Evolutionary conservation across 2,329 filamentous ascomycete species (phyloP).

Genomic region (Ceratocystis smalleyi): DNA sequence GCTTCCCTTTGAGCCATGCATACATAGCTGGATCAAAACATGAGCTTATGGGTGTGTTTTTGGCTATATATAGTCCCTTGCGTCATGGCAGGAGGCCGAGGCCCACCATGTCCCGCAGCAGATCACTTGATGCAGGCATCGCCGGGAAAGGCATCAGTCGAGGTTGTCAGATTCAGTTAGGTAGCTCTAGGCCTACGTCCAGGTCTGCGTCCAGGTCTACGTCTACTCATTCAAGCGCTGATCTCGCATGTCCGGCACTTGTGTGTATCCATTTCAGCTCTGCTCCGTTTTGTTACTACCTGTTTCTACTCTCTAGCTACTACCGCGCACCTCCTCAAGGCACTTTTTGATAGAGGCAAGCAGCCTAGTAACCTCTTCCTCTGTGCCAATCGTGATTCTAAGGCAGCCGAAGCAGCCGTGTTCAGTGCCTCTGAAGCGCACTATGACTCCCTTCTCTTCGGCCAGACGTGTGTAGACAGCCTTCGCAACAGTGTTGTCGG

Average conservation of each 20-base stretch:
- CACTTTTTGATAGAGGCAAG: conserved; percentile 47
- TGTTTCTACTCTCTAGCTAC: conserved; percentile 6
- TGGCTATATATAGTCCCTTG: neutral
- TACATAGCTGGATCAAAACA: neutral
- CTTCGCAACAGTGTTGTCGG: conserved; percentile 64
- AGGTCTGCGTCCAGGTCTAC: no score
- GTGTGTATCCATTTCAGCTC: neutral
- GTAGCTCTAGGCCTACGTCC: no score
- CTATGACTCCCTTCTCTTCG: conserved; percentile 75
- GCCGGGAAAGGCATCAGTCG: no score
- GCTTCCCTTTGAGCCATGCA: neutral
- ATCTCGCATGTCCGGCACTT: no score
- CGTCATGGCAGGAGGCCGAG: neutral
- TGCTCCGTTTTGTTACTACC: neutral
- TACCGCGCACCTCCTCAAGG: conserved; percentile 29
- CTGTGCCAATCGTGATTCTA: conserved; percentile 82
- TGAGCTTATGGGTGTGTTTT: no score
- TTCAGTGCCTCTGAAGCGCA: conserved; percentile 87
- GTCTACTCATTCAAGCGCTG: no score
- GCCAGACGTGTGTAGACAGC: conserved; percentile 73
- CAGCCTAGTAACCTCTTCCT: conserved; percentile 68
- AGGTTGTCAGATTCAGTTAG: no score
- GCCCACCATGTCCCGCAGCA: neutral
- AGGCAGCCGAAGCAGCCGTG: conserved; percentile 76
- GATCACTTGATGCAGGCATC: neutral